Evolutionary conservation across 805 yeast species (phyloP), one percentile per base, ranked within the genome.

Genomic region (Candida gorgasii): DNA sequence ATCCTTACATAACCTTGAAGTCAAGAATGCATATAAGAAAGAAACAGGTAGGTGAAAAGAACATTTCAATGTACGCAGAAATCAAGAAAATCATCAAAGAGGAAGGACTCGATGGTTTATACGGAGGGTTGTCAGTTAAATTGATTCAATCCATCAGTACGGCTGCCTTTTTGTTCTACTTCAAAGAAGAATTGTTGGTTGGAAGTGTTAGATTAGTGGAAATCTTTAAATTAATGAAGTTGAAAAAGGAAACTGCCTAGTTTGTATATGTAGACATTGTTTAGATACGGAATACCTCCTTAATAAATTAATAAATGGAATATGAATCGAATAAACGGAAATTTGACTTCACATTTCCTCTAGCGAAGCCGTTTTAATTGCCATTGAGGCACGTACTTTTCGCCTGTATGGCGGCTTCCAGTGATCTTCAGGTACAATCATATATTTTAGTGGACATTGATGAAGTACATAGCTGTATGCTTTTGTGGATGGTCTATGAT

Each of bases 1-100:
- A 90, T 62, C 98, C 98, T 3, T 88, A 89, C 63, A 83, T 89
- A 58, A 90, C 97, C 3, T 68, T 90, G 57, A 87, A 92, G 65
- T 73, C 96, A 5, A 83, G 97, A 59, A 82, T 88, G 86, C 97
- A 89, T 66, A 67, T 89, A 45, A 65, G 62, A 54, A 76, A 75
- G 56, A 71, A 72, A 50, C 54, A 52, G 27, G 42, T 51, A 6
- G 39, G 59, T 48, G 43, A 40, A 22, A 38, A 38, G 26, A 33
- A 47, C 20, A 32, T 40, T 11, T 42, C 37, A 6, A 75, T 80
- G 75, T 50, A 63, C 23, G 73, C 68, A 34, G 73, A 81, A 59
- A 72, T 85, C 55, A 62, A 65, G 46, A 73, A 80, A 53, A 85
- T 89, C 44, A 64, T 84, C 38, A 59, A 64, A 35, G 78, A 76